phyloP scores from a whole-genome alignment of 176 grass and related monocot species.

The Dendrocalamus sinicus region DNA sequence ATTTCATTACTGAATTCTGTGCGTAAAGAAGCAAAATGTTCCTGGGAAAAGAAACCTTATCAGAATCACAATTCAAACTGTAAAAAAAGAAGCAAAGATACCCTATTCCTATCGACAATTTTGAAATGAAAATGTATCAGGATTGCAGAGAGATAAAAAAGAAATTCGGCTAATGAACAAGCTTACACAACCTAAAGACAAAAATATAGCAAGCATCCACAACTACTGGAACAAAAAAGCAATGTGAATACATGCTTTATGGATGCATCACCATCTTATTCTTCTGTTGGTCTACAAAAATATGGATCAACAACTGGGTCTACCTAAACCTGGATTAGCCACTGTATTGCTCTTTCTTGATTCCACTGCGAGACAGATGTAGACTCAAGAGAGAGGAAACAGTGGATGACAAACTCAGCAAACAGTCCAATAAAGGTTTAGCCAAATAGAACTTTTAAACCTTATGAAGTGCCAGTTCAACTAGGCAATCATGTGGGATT shows the following conservation, averaged over 20 bases:
- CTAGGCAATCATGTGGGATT: background rate
- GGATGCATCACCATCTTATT: background rate
- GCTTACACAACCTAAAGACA: background rate
- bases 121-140: background rate
- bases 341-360: constrained; percentile 10
- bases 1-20: constrained; percentile 92
- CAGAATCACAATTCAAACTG: constrained; percentile 38
- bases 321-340: constrained; percentile 29
- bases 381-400: constrained; percentile 12
- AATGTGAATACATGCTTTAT: constrained; percentile 22
- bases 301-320: constrained; percentile 3
- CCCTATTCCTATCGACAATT: background rate
- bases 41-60: constrained; percentile 61
- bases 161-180: background rate
- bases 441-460: constrained; percentile 21
- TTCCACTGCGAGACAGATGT: constrained; percentile 8
- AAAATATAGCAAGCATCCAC: constrained; percentile 2
- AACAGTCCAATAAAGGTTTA: background rate
- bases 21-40: constrained; percentile 70
- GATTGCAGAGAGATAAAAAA: background rate
- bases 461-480: constrained; percentile 15
- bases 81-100: background rate
- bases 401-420: background rate
- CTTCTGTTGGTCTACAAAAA: constrained; percentile 17
- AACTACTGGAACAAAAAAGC: constrained; percentile 7